These are phyloP conservation scores for Euphorbia pulcherrima DNA, from an alignment of 345 rosid genomes.

Conservation along the genomic window DNA sequence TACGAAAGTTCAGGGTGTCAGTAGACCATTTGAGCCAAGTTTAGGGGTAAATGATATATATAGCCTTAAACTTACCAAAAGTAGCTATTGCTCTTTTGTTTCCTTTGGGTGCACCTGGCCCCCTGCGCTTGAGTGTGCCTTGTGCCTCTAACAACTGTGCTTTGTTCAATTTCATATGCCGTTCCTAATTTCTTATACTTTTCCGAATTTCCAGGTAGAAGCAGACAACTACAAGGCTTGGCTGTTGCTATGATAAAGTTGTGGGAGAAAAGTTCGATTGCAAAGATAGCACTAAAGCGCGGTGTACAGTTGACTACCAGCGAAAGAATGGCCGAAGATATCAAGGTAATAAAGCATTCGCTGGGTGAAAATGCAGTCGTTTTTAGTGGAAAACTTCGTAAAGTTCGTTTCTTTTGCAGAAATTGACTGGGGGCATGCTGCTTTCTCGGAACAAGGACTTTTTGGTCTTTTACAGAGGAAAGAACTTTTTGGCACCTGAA, in stretches of 20 bases:
- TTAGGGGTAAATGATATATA: too few species aligned
- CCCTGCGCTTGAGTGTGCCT: too few species aligned
- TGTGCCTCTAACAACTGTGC: too few species aligned
- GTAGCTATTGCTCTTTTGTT: too few species aligned
- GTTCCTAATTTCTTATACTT: conserved; percentile 15
- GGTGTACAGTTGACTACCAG: conserved; percentile 87
- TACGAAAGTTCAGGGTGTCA: too few species aligned
- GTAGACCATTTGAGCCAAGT: too few species aligned
- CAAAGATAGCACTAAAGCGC: conserved; percentile 82
- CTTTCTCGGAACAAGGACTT: conserved; percentile 87
- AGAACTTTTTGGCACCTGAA: conserved; percentile 65
- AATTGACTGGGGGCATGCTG: conserved; percentile 79
- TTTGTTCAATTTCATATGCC: background rate
- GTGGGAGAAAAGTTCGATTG: conserved; percentile 83
- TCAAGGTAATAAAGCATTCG: conserved; percentile 52
- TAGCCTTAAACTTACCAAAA: too few species aligned
- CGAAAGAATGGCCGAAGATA: conserved; percentile 97
- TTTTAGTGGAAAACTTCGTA: background rate
- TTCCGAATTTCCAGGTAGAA: conserved; percentile 58
- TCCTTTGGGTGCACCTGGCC: too few species aligned
- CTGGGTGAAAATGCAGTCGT: background rate
- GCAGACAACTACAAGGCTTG: conserved; percentile 88
- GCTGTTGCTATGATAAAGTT: conserved; percentile 77
- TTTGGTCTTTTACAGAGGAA: conserved; percentile 93
- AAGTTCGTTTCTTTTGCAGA: conserved; percentile 38